phyloP scores from a whole-genome alignment of 257 asterid species.

The Ocimum tenuiflorum region DNA sequence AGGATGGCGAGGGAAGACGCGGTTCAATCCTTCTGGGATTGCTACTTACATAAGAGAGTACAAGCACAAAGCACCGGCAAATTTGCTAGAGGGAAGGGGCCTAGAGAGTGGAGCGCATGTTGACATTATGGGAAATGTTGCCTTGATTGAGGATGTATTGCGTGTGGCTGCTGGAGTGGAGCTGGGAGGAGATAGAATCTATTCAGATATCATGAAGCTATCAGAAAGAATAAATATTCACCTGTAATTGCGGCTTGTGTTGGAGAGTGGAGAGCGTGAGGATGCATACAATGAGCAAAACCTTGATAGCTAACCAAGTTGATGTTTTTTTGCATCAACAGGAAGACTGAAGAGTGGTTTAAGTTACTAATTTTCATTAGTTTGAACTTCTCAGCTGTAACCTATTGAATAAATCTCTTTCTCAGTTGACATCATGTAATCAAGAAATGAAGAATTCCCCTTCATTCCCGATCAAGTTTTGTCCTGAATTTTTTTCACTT shows the following conservation, averaged over 20 bases:
- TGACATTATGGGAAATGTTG: conserved; percentile 81
- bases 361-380: conserved; percentile 1
- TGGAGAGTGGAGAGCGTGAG: not conserved
- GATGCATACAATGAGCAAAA: not conserved
- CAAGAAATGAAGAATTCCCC: conserved; percentile 3
- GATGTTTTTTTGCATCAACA: conserved; percentile 6
- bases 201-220: conserved; percentile 66
- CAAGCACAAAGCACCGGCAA: conserved; percentile 67
- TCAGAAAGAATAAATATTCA: conserved; percentile 44
- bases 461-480: too few relatives aligned
- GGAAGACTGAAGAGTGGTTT: not conserved
- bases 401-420: conserved; percentile 11
- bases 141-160: conserved; percentile 67
- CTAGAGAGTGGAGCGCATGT: conserved; percentile 72
- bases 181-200: conserved; percentile 54
- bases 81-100: conserved; percentile 78
- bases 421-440: conserved; percentile 6
- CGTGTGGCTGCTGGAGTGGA: conserved; percentile 60
- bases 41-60: conserved; percentile 58
- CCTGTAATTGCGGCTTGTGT: conserved; percentile 24
- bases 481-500: too few relatives aligned
- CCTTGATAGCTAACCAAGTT: not conserved
- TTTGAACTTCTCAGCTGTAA: conserved; percentile 6
- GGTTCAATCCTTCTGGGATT: conserved; percentile 75
- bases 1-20: conserved; percentile 75